Evolutionary conservation across 768 basidiomycete genomes (phyloP).

Genomic region (Leccinum variicolor): DNA sequence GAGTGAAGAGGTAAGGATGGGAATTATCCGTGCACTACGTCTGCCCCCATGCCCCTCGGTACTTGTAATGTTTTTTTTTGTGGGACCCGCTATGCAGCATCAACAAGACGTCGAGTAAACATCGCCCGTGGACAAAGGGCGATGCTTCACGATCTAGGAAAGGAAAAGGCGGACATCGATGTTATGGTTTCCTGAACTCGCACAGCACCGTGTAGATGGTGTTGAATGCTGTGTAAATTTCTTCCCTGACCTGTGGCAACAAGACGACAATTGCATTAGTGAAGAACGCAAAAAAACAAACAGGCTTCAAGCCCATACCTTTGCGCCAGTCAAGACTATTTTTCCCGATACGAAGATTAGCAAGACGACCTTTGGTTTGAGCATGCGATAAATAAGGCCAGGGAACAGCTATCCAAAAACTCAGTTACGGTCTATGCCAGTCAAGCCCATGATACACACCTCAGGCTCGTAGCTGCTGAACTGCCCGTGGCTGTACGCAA

Average conservation of each 20-base stretch:
- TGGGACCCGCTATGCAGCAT: neutral
- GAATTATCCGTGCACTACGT: conserved; percentile 39
- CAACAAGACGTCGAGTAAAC: neutral
- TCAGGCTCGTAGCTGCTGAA: conserved; percentile 98
- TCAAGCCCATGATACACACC: conserved; percentile 46
- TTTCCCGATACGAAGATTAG: conserved; percentile 99
- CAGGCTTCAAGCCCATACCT: conserved; percentile 53
- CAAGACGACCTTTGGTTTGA: conserved; percentile 98
- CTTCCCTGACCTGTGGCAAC: conserved; percentile 80
- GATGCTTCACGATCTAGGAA: neutral
- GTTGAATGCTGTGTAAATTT: conserved; percentile 99
- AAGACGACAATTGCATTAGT: conserved; percentile 44
- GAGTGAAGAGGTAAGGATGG: conserved; percentile 25
- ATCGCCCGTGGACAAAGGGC: conserved; percentile 1
- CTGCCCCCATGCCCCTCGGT: conserved; percentile 31
- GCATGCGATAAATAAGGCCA: conserved; percentile 98
- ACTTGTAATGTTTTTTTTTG: conserved; percentile 22
- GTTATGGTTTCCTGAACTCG: conserved; percentile 85
- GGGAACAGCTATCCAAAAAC: conserved; percentile 76
- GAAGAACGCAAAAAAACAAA: conserved; percentile 17
- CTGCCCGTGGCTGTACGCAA: conserved; percentile 97
- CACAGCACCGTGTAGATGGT: conserved; percentile 97
- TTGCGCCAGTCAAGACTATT: conserved; percentile 98
- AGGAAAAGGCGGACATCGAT: neutral
- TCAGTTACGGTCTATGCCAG: neutral